Percentiles rank a stretch among this genome's conserved stretches.
These are phyloP conservation scores for Sporothrix dimorphospora DNA, from an alignment of 2,329 filamentous ascomycete species.

Conservation along the genomic window DNA sequence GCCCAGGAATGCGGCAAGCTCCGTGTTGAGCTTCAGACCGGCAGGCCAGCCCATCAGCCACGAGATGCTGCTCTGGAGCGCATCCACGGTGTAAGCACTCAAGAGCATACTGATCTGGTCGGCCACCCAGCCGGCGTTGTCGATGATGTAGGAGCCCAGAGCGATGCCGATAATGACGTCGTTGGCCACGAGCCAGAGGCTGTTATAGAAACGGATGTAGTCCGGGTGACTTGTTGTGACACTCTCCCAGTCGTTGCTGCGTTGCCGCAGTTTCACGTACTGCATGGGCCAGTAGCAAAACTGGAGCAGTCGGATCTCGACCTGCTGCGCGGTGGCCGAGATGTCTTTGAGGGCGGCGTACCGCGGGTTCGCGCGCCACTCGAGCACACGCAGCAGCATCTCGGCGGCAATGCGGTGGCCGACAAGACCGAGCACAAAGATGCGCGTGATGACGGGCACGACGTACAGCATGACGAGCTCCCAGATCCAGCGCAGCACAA, in stretches of 20 bases:
- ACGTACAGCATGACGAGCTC: slow-evolving; percentile 73
- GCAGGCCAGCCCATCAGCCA: slow-evolving; percentile 98
- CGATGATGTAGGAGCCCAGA: slow-evolving; percentile 93
- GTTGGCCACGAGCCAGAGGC: slow-evolving; percentile 96
- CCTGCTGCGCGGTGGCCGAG: slow-evolving; percentile 93
- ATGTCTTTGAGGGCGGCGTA: slow-evolving; percentile 90
- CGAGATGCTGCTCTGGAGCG: slow-evolving; percentile 82
- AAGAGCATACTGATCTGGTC: slow-evolving; percentile 76
- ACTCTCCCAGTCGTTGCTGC: slow-evolving; percentile 92
- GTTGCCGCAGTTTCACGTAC: slow-evolving; percentile 85
- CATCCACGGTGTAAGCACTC: slow-evolving; percentile 82
- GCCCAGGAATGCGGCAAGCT: slow-evolving; percentile 90
- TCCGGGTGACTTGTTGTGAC: slow-evolving; percentile 94
- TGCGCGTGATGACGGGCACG: slow-evolving; percentile 72
- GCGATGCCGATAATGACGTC: slow-evolving; percentile 99
- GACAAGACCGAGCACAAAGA: slow-evolving; percentile 79
- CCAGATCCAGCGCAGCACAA: slow-evolving; percentile 69
- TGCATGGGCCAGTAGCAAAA: slow-evolving; percentile 99
- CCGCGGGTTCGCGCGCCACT: slow-evolving; percentile 79
- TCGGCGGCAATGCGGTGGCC: slow-evolving; percentile 82
- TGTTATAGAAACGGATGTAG: slow-evolving; percentile 99
- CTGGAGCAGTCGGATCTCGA: slow-evolving; percentile 95
- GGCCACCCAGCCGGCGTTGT: slow-evolving; percentile 86
- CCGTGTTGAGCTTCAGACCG: slow-evolving; percentile 91
- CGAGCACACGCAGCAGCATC: slow-evolving; percentile 73